Conservation (phyloP, 176 grass and related monocot species). For the Oryza officinalis region DNA sequence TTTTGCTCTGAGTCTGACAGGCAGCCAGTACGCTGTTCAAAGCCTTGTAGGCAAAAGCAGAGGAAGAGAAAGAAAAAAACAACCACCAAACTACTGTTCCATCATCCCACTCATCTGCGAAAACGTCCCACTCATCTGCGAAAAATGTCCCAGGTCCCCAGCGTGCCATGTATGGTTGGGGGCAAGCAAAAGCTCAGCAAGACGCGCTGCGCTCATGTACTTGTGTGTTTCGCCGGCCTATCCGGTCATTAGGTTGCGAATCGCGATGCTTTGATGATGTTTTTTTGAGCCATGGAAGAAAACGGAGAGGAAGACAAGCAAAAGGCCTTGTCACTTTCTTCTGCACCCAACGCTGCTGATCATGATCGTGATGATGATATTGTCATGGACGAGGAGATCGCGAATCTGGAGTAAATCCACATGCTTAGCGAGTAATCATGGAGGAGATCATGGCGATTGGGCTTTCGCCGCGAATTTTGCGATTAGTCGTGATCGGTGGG, state of each 20-base stretch:
- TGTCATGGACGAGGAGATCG: not conserved
- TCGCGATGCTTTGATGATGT: not conserved
- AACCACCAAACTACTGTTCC: not conserved
- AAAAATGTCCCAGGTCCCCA: not conserved
- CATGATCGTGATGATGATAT: not conserved
- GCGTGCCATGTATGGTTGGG: not conserved
- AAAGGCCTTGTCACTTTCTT: constrained; percentile 6
- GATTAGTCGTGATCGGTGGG: not conserved
- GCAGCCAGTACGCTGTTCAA: not conserved
- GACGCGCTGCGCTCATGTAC: not conserved
- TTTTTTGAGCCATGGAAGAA: not conserved
- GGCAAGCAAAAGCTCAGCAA: not conserved
- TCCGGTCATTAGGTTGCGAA: not conserved
- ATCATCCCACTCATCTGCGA: constrained; percentile 7
- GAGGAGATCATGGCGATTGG: not conserved
- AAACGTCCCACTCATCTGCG: not conserved
- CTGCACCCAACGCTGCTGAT: constrained; percentile 25
- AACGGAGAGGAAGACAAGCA: not conserved
- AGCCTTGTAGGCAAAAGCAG: not conserved
- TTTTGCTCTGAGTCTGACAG: not conserved
- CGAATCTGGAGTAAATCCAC: constrained; percentile 20
- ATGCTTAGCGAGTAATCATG: constrained; percentile 26
- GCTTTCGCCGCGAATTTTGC: not conserved
- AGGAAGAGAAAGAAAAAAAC: not conserved
- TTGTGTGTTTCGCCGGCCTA: not conserved